phyloP scores from a whole-genome alignment of 371 early-diverging fungal genomes.

The Conidiobolus coronatus region DNA sequence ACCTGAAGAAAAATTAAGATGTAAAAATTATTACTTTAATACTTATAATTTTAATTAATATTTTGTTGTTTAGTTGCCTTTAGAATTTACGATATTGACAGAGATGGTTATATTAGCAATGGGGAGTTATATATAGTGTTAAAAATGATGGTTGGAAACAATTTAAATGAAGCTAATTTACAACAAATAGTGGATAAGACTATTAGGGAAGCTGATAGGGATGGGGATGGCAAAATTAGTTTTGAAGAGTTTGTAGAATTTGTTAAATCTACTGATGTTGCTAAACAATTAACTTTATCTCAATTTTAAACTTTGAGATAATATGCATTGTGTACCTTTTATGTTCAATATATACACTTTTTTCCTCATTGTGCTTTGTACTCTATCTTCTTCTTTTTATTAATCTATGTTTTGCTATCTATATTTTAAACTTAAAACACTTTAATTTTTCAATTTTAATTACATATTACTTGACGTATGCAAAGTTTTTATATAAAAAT shows the following conservation, averaged over 20 bases:
- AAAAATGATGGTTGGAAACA: conserved; percentile 96
- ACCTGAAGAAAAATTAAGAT: conserved; percentile 75
- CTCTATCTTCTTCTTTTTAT: no score
- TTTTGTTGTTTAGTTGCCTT: conserved; percentile 52
- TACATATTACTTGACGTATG: no score
- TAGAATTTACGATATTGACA: conserved; percentile 97
- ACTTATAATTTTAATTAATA: not conserved
- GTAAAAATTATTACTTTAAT: conserved; percentile 18
- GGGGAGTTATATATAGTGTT: conserved; percentile 90
- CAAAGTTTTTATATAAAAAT: no score
- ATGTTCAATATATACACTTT: no score
- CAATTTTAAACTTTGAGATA: conserved; percentile 31
- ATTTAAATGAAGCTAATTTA: conserved; percentile 78
- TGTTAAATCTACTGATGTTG: conserved; percentile 84
- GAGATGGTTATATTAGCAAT: conserved; percentile 92
- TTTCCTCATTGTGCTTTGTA: no score
- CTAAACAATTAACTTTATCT: conserved; percentile 80
- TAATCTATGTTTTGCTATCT: no score
- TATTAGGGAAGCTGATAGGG: conserved; percentile 90
- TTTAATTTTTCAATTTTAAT: no score
- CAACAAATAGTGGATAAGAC: conserved; percentile 99
- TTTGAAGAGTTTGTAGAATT: conserved; percentile 86
- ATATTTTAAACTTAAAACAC: no score
- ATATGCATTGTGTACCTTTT: no score
- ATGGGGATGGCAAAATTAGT: conserved; percentile 79